Conservation (phyloP, 176 grass and related monocot species). For the Pontederia crassipes region DNA sequence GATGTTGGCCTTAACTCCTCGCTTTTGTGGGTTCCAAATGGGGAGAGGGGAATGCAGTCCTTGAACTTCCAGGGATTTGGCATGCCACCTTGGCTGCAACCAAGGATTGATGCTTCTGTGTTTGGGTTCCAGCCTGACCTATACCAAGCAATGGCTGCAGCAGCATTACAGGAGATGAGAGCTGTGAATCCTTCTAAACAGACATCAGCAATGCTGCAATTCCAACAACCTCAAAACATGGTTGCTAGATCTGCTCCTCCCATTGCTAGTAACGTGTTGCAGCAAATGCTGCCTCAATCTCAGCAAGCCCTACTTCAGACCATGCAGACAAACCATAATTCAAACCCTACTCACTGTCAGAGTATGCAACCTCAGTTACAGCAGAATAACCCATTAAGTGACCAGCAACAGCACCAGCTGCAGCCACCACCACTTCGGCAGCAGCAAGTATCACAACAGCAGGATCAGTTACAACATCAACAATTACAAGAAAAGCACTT, state of each 20-base stretch:
- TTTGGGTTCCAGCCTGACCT: slow-evolving; percentile 57
- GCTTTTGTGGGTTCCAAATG: slow-evolving; percentile 74
- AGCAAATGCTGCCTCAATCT: slow-evolving; percentile 56
- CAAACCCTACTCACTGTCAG: slow-evolving; percentile 41
- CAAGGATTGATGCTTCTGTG: slow-evolving; percentile 49
- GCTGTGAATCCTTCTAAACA: slow-evolving; percentile 35
- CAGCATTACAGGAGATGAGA: slow-evolving; percentile 38
- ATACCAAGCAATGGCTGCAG: slow-evolving; percentile 52
- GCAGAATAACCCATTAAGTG: slow-evolving; percentile 27
- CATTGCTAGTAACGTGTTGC: slow-evolving; percentile 50
- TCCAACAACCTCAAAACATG: slow-evolving; percentile 57
- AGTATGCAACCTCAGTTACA: slow-evolving; percentile 47
- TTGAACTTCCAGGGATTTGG: slow-evolving; percentile 74
- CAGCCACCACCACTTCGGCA: background rate
- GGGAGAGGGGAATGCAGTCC: slow-evolving; percentile 59
- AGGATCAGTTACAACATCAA: slow-evolving; percentile 42
- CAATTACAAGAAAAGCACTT: slow-evolving; percentile 50
- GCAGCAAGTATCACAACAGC: slow-evolving; percentile 10
- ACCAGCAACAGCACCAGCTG: slow-evolving; percentile 34
- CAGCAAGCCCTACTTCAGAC: slow-evolving; percentile 41
- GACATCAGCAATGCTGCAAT: slow-evolving; percentile 61
- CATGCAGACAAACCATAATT: slow-evolving; percentile 29
- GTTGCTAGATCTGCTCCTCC: slow-evolving; percentile 29
- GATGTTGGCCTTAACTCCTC: slow-evolving; percentile 63
- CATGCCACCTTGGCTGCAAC: slow-evolving; percentile 68